Conservation (phyloP, 192 early-diverging fungal genomes). For the Polychytrium aggregatum region DNA sequence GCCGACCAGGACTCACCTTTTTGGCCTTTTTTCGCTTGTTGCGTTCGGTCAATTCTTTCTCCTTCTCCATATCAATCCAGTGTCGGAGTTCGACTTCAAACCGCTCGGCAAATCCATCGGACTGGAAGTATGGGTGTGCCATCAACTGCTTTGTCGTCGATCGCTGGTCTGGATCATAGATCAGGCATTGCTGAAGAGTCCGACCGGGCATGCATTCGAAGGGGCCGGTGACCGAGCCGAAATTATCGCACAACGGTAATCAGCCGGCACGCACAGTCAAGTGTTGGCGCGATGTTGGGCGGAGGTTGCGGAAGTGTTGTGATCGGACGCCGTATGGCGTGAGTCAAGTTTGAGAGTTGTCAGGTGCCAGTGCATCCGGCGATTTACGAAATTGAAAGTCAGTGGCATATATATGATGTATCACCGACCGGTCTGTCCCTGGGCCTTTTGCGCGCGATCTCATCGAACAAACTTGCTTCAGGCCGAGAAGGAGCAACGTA, state of each 20-base stretch:
- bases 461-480: no score
- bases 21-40: conserved; percentile 22
- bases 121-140: conserved; percentile 44
- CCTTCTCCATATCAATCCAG: conserved; percentile 36
- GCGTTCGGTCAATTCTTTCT: conserved; percentile 33
- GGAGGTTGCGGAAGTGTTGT: no score
- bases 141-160: conserved; percentile 46
- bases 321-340: no score
- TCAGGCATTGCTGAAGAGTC: conserved; percentile 32
- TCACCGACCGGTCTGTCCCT: no score
- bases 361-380: no score
- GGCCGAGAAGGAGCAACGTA: conserved; percentile 6
- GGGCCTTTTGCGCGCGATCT: no score
- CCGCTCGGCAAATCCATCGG: conserved; percentile 39
- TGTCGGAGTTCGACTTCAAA: conserved; percentile 43
- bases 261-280: no score
- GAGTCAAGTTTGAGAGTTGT: no score
- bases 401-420: no score
- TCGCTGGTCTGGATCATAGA: conserved; percentile 51
- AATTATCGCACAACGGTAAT: neutral
- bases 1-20: conserved; percentile 15
- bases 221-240: neutral
- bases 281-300: no score
- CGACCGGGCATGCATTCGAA: neutral
- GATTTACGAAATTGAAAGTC: no score